Evolutionary conservation across 176 grass and related monocot species (phyloP), one percentile per base, ranked within the genome.

Genomic region (maize (Zea mays)): DNA sequence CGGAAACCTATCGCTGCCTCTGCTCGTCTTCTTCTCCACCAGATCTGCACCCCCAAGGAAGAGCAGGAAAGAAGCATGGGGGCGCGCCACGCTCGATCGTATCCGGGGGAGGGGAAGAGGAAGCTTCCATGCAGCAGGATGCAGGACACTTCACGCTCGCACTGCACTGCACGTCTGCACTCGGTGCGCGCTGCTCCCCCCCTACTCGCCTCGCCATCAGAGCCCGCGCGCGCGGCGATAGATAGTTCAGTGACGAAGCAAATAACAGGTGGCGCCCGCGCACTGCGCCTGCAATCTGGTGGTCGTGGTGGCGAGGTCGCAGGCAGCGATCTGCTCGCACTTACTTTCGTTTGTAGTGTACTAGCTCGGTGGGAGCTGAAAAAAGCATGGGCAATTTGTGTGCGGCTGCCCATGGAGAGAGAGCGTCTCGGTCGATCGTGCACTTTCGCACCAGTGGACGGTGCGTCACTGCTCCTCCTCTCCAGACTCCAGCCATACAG

Each of bases 41-140:
- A 55, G 80, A 65, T 82, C 71, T 57, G 57, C 79, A 67, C 15
- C 21, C 19, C 4, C 3, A 39, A 16, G 19, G 12, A 7, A 64
- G 65, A 37, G 15, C 13, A 55, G 15, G 20, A 68, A 36, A 68
- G 1, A 39, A 69, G 51, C 2, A 37, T 57, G 57, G 65, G 43
- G 10, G 7, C 42, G 9, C 8, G n/a, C 55, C 34, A 48, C 61
- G 75, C 62, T 27, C 27, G 27, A n/a, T 88, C 21, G 62, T 39
- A 84, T 39, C 76, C 86, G 76, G 76, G 81, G 86, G 27, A 1
- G 27, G 27, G 27, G 27, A 27, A 27, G 27, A 27, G 27, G 27
- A 88, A 84, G 75, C 81, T 84, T 79, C 81, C 81, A 52, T 79
- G 55, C 82, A 62, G 63, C 62, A n/a, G n/a, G 79, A 50, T 12